A percentile compares a stretch with the other conserved stretches of the same genome.
These are phyloP conservation scores for Lomentospora prolificans DNA, from an alignment of 2,329 filamentous ascomycete species.

Conservation along the genomic window DNA sequence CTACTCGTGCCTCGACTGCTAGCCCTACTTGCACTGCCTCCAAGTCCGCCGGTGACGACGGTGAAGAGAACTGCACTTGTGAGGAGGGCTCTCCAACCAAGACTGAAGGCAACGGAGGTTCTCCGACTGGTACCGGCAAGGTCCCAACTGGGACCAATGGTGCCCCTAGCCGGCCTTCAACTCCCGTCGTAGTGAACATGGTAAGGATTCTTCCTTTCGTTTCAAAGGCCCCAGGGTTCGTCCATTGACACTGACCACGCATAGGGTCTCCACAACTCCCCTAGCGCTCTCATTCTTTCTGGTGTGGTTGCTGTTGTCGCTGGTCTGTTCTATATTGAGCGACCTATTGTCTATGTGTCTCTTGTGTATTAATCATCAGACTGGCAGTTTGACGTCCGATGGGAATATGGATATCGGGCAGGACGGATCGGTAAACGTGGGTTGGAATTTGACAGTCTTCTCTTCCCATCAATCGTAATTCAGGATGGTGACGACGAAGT, in stretches of 20 bases:
- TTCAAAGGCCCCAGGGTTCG: no score
- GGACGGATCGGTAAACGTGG: not conserved
- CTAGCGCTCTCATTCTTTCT: not conserved
- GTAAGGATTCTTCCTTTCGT: no score
- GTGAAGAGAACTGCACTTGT: not conserved
- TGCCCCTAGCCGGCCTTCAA: not conserved
- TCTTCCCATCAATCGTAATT: not conserved
- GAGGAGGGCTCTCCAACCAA: no score
- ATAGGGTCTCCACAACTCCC: not conserved
- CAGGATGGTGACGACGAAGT: not conserved
- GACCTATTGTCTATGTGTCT: not conserved
- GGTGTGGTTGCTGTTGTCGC: not conserved
- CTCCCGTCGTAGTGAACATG: not conserved
- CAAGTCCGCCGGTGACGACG: not conserved
- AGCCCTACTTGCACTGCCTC: not conserved
- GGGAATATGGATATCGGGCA: not conserved
- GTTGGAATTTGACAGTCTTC: not conserved
- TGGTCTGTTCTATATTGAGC: not conserved
- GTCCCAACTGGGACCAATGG: not conserved
- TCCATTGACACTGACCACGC: no score
- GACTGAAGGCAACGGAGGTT: not conserved
- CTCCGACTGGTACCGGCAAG: not conserved
- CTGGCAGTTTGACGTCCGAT: not conserved
- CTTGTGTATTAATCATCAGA: not conserved
- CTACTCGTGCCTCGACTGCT: not conserved